Percentiles rank a stretch among this genome's conserved stretches.
These are phyloP conservation scores for Rhytidhysteron rufulum DNA, from an alignment of 2,329 filamentous ascomycete species.

Conservation along the genomic window DNA sequence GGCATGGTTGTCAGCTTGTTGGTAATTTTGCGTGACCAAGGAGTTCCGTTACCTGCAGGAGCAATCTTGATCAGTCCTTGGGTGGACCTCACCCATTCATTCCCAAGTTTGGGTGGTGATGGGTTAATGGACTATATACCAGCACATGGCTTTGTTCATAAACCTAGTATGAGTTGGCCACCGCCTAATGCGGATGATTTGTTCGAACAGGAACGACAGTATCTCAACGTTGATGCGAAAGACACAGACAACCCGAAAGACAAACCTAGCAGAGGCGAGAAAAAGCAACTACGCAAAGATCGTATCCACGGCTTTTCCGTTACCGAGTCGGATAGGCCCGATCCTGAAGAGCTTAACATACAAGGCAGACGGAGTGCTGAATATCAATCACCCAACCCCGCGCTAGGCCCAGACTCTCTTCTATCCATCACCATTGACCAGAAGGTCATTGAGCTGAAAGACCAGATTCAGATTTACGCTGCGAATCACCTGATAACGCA, in stretches of 20 bases:
- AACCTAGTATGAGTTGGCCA: conserved; percentile 87
- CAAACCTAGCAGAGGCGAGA: conserved; percentile 24
- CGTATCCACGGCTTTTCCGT: conserved; percentile 34
- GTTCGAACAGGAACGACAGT: conserved; percentile 43
- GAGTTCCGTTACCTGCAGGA: conserved; percentile 79
- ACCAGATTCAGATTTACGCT: conserved; percentile 87
- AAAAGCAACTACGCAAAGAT: conserved; percentile 31
- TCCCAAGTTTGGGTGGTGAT: conserved; percentile 77
- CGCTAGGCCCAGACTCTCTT: conserved; percentile 26
- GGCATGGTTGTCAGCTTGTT: conserved; percentile 83
- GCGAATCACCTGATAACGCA: conserved; percentile 83
- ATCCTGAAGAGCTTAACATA: conserved; percentile 7
- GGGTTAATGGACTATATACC: conserved; percentile 84
- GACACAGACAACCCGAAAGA: conserved; percentile 9
- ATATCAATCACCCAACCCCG: conserved; percentile 33
- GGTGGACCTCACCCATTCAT: conserved; percentile 94
- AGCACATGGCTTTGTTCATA: conserved; percentile 80
- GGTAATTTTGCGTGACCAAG: conserved; percentile 76
- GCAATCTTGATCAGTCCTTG: conserved; percentile 90
- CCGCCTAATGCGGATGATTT: conserved; percentile 78
- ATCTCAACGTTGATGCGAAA: conserved; percentile 6
- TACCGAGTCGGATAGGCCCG: conserved; percentile 10
- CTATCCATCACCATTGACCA: conserved; percentile 65
- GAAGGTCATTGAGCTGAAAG: conserved; percentile 68
- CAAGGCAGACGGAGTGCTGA: conserved; percentile 15